Evolutionary conservation across 768 basidiomycete genomes (phyloP), one percentile per base, ranked within the genome.

Genomic region (Pholiota molesta): DNA sequence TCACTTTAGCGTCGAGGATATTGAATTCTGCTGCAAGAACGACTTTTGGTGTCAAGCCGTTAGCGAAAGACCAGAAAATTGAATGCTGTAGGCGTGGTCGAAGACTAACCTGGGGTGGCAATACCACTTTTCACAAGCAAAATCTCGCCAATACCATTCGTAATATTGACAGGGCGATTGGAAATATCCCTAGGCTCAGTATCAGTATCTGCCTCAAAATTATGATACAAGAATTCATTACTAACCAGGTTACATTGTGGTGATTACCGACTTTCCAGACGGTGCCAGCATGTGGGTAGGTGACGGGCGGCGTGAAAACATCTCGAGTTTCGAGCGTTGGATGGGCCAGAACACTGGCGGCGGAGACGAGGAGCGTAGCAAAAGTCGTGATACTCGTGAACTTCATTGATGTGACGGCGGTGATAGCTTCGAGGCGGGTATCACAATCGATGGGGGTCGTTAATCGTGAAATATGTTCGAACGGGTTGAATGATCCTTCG

Each of bases 231-330:
- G 31, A 31, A 26, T 26, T 26, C 26, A 26, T 26, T 26, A 26
- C 31, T 31, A 7, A 79, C 84, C 84, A 86, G 39, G 75, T 77
- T 61, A 86, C 82, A 54, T 69, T 74, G 60, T 77, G 77, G 5
- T 61, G 70, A 17, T 68, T 28, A 5, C 83, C 82, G 14, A 74
- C 74, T 26, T 62, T 65, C 84, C 84, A 86, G 39, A 77, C 68
- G 17, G 75, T 72, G 19, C 65, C 70, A 2, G 67, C 66, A 17
- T 61, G 26, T 0, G 84, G 84, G 40, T 67, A 75, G 21, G 66
- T 66, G 59, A 86, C 73, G 17, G 69, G 72, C 0, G 85, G 85
- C 0, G 74, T 77, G 69, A 76, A 86, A 7, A 85, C 83, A 57
- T 85, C 84, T 33, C 82, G 77, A n/a, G 64, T 44, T 33, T 67